These are phyloP conservation scores for Flaveria linearis DNA, from an alignment of 129 eudicot genomes.

Conservation along the genomic window DNA sequence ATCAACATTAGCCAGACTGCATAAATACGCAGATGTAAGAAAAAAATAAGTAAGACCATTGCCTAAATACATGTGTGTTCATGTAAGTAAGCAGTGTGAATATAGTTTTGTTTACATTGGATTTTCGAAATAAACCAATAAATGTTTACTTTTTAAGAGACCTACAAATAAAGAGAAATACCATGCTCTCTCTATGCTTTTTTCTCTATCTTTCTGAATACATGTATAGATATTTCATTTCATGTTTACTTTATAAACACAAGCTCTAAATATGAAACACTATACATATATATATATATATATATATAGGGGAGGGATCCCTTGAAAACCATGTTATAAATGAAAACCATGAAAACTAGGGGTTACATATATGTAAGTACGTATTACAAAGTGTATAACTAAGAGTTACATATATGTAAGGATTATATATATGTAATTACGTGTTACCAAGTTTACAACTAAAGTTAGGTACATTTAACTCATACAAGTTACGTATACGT, in stretches of 20 bases:
- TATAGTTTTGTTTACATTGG: neutral
- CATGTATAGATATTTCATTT: neutral
- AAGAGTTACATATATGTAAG: no score
- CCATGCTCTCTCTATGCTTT: neutral
- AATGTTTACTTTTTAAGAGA: neutral
- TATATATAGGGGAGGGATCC: no score
- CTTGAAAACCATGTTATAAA: no score
- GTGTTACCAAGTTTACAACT: no score
- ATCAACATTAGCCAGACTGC: slow-evolving; percentile 95
- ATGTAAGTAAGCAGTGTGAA: slow-evolving; percentile 7
- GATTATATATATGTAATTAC: no score
- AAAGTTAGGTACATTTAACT: no score
- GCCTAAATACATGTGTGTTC: neutral
- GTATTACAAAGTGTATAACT: no score
- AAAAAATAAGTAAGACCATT: neutral
- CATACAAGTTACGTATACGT: no score
- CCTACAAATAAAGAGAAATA: neutral
- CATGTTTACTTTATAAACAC: slow-evolving; percentile 4
- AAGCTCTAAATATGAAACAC: neutral
- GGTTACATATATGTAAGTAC: no score
- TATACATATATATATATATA: no score
- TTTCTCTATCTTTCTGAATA: neutral
- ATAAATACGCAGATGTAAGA: slow-evolving; percentile 2
- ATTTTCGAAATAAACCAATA: neutral
- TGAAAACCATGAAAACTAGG: no score